These are phyloP conservation scores for Pseudogymnoascus sp. DNA, from an alignment of 2,329 filamentous ascomycete species.

Conservation along the genomic window DNA sequence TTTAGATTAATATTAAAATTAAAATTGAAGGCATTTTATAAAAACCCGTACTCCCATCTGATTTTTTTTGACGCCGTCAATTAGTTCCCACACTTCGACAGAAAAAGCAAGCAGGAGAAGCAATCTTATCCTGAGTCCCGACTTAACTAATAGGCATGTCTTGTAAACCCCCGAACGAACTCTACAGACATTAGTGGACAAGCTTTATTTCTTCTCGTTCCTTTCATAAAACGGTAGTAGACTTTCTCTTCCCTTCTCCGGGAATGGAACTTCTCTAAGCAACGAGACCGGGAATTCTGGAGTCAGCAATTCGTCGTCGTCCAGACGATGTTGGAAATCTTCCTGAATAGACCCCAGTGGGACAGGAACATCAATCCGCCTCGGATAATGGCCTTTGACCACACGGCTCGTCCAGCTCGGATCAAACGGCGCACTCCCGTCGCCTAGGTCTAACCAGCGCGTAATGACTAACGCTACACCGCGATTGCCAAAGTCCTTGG, in stretches of 20 bases:
- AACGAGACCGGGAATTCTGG: not conserved
- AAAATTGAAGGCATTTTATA: too few species aligned
- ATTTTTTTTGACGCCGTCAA: too few species aligned
- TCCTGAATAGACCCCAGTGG: not conserved
- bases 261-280: not conserved
- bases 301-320: not conserved
- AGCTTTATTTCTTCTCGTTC: not conserved
- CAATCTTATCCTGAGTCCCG: too few species aligned
- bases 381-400: not conserved
- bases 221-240: not conserved
- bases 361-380: not conserved
- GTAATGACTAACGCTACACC: conserved; percentile 14
- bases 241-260: not conserved
- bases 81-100: too few species aligned
- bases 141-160: not conserved
- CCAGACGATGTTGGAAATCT: not conserved
- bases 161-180: not conserved
- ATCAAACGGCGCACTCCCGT: conserved; percentile 11
- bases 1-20: too few species aligned
- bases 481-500: conserved; percentile 11
- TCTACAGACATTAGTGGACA: not conserved
- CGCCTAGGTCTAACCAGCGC: conserved; percentile 14
- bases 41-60: too few species aligned
- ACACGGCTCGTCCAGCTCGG: conserved; percentile 9
- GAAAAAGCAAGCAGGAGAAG: too few species aligned